Conservation (phyloP, 1,284 basidiomycete species). For the Ustilago xerochloae region DNA sequence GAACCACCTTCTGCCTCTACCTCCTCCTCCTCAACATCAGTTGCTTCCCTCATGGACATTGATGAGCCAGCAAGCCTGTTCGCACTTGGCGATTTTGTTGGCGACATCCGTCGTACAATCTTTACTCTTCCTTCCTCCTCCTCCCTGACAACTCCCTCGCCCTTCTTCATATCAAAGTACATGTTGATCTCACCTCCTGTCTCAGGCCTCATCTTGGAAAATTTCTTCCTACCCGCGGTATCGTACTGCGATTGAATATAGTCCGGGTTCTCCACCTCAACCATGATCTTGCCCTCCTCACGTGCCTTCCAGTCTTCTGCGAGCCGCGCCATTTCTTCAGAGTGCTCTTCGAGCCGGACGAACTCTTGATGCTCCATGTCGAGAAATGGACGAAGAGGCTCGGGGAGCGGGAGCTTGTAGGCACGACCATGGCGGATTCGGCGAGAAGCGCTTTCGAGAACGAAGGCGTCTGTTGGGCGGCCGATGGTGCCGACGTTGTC, state of each 20-base stretch:
- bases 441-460: constrained; percentile 3
- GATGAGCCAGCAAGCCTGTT: constrained; percentile 3
- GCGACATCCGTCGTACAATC: constrained; percentile 7
- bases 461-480: constrained; percentile 3
- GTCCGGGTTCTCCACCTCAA: constrained; percentile 11
- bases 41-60: neutral
- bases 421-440: constrained; percentile 18
- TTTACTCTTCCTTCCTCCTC: constrained; percentile 4
- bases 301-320: constrained; percentile 17
- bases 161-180: neutral
- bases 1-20: neutral
- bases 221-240: constrained; percentile 4
- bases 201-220: neutral
- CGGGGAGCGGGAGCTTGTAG: constrained; percentile 15
- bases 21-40: neutral
- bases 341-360: constrained; percentile 19
- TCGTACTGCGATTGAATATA: constrained; percentile 19
- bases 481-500: constrained; percentile 4
- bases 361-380: constrained; percentile 31
- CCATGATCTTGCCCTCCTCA: constrained; percentile 20
- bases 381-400: neutral
- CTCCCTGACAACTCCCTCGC: neutral
- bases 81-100: constrained; percentile 1
- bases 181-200: constrained; percentile 21
- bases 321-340: neutral